Evolutionary conservation across 345 rosid genomes (phyloP).

Genomic region (Eucalyptus paniculata): DNA sequence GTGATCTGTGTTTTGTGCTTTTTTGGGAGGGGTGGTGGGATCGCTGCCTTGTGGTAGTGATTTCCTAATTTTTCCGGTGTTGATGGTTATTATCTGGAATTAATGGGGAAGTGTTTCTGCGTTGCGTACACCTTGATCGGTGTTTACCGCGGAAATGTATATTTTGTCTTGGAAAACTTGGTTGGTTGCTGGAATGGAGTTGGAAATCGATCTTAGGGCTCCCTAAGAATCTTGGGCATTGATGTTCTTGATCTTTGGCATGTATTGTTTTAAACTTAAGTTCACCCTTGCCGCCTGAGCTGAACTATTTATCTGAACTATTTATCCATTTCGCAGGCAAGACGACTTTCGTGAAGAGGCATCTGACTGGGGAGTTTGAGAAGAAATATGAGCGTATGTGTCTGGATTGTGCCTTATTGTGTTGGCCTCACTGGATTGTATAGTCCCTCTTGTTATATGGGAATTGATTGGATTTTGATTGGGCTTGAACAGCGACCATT

Average conservation of each 20-base stretch:
- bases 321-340: not conserved
- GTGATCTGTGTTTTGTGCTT: not conserved
- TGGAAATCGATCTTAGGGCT: not conserved
- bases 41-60: not conserved
- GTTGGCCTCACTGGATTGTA: not conserved
- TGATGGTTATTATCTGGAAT: not conserved
- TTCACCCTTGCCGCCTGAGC: no score
- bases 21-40: no score
- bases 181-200: not conserved
- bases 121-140: not conserved
- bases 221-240: not conserved
- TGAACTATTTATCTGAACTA: no score
- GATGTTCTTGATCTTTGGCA: not conserved
- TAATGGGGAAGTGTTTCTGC: not conserved
- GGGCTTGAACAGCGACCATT: constrained; percentile 53
- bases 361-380: constrained; percentile 35
- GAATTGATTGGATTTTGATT: not conserved
- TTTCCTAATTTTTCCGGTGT: not conserved
- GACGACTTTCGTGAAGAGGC: constrained; percentile 35
- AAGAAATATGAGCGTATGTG: constrained; percentile 34
- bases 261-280: no score
- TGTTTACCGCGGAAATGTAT: not conserved
- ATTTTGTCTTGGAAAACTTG: not conserved
- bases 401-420: not conserved
- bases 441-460: not conserved